phyloP scores from a whole-genome alignment of 768 basidiomycete genomes.

The Kwoniella heveanensis region DNA sequence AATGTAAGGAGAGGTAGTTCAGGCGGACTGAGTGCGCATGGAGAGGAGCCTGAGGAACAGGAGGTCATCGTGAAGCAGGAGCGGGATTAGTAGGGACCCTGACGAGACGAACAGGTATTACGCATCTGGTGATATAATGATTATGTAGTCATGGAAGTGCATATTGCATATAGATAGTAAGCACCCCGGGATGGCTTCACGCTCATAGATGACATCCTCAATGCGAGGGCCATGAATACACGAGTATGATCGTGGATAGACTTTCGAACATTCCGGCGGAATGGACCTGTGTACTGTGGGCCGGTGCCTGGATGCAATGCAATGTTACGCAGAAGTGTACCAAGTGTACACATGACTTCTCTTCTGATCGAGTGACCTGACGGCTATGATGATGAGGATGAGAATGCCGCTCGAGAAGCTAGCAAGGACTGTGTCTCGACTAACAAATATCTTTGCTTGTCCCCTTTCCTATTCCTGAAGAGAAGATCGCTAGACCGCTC shows the following conservation, averaged over 20 bases:
- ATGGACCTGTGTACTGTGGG: background rate
- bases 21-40: background rate
- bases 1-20: background rate
- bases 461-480: background rate
- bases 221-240: too few relatives aligned
- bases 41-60: background rate
- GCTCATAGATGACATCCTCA: too few relatives aligned
- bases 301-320: background rate
- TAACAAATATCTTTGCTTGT: background rate
- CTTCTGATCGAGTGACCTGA: background rate
- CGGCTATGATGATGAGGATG: background rate
- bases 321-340: background rate
- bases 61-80: background rate
- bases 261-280: background rate
- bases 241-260: too few relatives aligned
- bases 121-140: too few relatives aligned
- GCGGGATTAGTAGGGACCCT: background rate
- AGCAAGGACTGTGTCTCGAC: background rate
- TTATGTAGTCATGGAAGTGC: too few relatives aligned
- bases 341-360: background rate
- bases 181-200: too few relatives aligned
- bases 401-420: background rate
- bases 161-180: too few relatives aligned
- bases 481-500: too few relatives aligned
- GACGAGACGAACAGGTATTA: background rate